These are phyloP conservation scores for Balamuthia mandrillaris DNA, from an alignment of 208 protist species.

Conservation along the genomic window DNA sequence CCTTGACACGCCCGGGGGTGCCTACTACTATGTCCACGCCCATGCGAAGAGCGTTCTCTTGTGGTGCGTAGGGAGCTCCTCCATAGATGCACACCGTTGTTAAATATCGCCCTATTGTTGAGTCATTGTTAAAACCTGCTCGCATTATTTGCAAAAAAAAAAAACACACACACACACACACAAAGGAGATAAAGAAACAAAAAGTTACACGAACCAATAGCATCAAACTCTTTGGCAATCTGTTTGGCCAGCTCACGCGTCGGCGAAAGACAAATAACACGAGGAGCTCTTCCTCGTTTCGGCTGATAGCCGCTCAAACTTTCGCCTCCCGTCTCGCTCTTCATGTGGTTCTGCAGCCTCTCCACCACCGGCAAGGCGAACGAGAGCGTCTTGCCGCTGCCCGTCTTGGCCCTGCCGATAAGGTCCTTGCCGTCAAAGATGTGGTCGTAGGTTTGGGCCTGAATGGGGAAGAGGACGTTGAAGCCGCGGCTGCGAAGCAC, in stretches of 20 bases:
- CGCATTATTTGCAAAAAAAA: background rate
- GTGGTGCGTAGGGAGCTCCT: slow-evolving; percentile 20
- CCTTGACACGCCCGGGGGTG: slow-evolving; percentile 21
- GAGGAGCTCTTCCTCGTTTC: background rate
- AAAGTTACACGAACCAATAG: slow-evolving; percentile 4
- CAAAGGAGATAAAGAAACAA: too few relatives aligned
- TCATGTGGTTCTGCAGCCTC: background rate
- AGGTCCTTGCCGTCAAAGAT: slow-evolving; percentile 47
- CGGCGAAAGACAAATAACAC: slow-evolving; percentile 62
- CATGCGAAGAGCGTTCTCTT: background rate
- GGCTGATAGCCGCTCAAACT: background rate
- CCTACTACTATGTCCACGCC: slow-evolving; percentile 33
- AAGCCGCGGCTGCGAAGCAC: background rate
- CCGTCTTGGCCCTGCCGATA: slow-evolving; percentile 53
- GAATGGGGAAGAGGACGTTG: slow-evolving; percentile 21
- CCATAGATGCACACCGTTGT: slow-evolving; percentile 24
- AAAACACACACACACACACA: too few relatives aligned
- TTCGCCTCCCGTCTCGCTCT: background rate
- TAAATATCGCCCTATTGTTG: background rate
- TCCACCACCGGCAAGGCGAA: slow-evolving; percentile 61
- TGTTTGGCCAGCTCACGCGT: slow-evolving; percentile 70
- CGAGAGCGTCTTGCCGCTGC: slow-evolving; percentile 62
- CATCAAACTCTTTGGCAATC: slow-evolving; percentile 49
- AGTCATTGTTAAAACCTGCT: background rate
- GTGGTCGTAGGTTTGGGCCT: background rate